Percentiles rank a stretch among this genome's conserved stretches.
Evolutionary conservation across 2,329 filamentous ascomycete species (phyloP).

Genomic region (Trichoderma lentiforme): DNA sequence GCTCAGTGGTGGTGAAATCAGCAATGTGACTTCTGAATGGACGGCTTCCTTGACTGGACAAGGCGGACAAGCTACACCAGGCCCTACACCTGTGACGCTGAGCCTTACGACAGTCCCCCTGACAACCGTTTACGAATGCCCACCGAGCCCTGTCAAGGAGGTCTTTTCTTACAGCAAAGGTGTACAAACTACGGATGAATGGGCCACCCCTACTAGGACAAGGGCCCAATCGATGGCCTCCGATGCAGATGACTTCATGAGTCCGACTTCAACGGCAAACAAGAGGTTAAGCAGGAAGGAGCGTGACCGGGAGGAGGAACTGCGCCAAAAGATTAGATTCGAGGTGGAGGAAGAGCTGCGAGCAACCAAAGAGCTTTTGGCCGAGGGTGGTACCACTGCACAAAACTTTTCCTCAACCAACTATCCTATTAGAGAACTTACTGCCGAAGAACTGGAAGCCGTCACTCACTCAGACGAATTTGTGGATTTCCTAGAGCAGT

Average conservation of each 20-base stretch:
- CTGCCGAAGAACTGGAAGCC: slow-evolving; percentile 79
- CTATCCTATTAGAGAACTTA: slow-evolving; percentile 78
- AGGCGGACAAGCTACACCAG: slow-evolving; percentile 26
- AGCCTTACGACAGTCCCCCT: slow-evolving; percentile 71
- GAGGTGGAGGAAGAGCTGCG: slow-evolving; percentile 93
- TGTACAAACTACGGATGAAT: slow-evolving; percentile 83
- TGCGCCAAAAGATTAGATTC: slow-evolving; percentile 75
- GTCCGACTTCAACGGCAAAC: slow-evolving; percentile 56
- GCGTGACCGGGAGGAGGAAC: slow-evolving; percentile 81
- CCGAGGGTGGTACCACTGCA: slow-evolving; percentile 39
- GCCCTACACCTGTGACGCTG: slow-evolving; percentile 50
- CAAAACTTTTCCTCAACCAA: slow-evolving; percentile 39
- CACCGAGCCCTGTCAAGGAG: slow-evolving; percentile 73
- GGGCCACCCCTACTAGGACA: slow-evolving; percentile 54
- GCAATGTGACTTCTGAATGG: slow-evolving; percentile 67
- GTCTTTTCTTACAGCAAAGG: slow-evolving; percentile 96
- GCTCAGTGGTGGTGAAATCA: slow-evolving; percentile 75
- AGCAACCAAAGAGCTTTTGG: slow-evolving; percentile 61
- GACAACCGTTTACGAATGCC: slow-evolving; percentile 76
- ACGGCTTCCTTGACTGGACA: slow-evolving; percentile 46
- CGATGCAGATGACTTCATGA: slow-evolving; percentile 59
- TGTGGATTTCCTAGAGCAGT: slow-evolving; percentile 89
- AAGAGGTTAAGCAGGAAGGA: slow-evolving; percentile 78
- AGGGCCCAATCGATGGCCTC: slow-evolving; percentile 43
- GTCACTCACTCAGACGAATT: slow-evolving; percentile 93